Base-by-base conservation (phyloP, 1,284 basidiomycete genomes). In the Chondrostereum purpureum region DNA sequence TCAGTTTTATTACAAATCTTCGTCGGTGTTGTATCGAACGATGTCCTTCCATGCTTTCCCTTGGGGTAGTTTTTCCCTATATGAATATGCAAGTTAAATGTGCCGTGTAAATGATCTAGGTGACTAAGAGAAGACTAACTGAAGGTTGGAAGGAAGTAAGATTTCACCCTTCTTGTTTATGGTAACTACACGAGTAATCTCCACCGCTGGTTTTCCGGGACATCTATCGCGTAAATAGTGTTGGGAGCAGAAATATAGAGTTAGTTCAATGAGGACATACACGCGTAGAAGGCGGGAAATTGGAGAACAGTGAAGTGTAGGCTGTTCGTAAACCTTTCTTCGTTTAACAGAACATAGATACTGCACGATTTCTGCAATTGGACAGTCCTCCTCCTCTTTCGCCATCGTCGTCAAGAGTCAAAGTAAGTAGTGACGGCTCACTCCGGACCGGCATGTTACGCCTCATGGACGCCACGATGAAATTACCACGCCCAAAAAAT, bases 311-410 rank as follows among this genome's bases (percentile, higher is more conserved):
- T 77, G 72, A 33, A 76, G 60, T 27, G 67, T 62, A 5, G 59
- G 58, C 24, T 49, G 57, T 12, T 65, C 68, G 20, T 49, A 45
- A 12, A 50, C 54, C 27, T 55, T 52, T 50, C 72, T 68, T 23
- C 65, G 53, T 45, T 76, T 65, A 8, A 31, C 27, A n/a, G 27
- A 8, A 57, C 86, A 89, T 21, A 64, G 70, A 56, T 76, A 83
- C 56, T 88, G 86, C n/a, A 81, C 54, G 22, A 89, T 77, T 63
- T 89, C 86, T 19, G 75, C 71, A 19, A 89, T 67, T 33, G 67
- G 71, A 62, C 85, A 88, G 52, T 51, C 19, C 54, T 60, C 35
- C 17, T 20, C 23, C 48, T 38, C 16, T 13, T 21, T 40, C 27
- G 35, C 24, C 42, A 42, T 50, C 38, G 35, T 44, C 39, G 39